phyloP scores from a whole-genome alignment of 768 basidiomycete species.

The Phallus indusiatus region DNA sequence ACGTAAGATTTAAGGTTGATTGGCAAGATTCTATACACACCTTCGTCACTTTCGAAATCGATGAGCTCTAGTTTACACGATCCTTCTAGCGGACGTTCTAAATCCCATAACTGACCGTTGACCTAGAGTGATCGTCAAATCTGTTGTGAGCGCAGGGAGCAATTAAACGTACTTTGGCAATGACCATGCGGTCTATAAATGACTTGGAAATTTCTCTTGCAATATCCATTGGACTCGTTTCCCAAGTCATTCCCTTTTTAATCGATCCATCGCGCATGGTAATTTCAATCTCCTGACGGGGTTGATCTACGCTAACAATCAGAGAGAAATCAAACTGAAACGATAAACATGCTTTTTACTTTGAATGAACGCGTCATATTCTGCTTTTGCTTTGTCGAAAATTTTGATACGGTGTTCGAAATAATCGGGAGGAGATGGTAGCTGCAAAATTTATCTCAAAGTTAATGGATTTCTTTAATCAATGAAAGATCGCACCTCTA shows the following conservation, averaged over 20 bases:
- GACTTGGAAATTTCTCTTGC: slow-evolving; percentile 83
- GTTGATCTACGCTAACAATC: slow-evolving; percentile 43
- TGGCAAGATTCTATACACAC: slow-evolving; percentile 24
- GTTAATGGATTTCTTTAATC: not conserved
- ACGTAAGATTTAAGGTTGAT: not conserved
- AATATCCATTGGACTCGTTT: slow-evolving; percentile 87
- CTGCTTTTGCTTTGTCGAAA: slow-evolving; percentile 77
- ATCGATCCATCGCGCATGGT: slow-evolving; percentile 82
- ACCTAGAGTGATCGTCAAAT: slow-evolving; percentile 40
- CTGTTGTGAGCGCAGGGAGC: not conserved
- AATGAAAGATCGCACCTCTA: slow-evolving; percentile 1
- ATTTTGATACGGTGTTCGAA: slow-evolving; percentile 85
- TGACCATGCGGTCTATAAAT: slow-evolving; percentile 81
- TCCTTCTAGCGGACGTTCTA: slow-evolving; percentile 87
- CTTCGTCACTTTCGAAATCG: slow-evolving; percentile 90
- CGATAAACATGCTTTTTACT: slow-evolving; percentile 31
- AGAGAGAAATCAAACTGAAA: not conserved
- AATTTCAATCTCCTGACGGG: slow-evolving; percentile 73
- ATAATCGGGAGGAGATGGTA: slow-evolving; percentile 77
- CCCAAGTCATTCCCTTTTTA: slow-evolving; percentile 82
- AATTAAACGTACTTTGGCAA: slow-evolving; percentile 63
- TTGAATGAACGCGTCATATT: slow-evolving; percentile 74
- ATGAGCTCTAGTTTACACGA: slow-evolving; percentile 75
- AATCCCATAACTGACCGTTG: slow-evolving; percentile 83
- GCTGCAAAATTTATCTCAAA: slow-evolving; percentile 28